Base-by-base conservation (phyloP, 306 rosid species). In the Malus orientalis region DNA sequence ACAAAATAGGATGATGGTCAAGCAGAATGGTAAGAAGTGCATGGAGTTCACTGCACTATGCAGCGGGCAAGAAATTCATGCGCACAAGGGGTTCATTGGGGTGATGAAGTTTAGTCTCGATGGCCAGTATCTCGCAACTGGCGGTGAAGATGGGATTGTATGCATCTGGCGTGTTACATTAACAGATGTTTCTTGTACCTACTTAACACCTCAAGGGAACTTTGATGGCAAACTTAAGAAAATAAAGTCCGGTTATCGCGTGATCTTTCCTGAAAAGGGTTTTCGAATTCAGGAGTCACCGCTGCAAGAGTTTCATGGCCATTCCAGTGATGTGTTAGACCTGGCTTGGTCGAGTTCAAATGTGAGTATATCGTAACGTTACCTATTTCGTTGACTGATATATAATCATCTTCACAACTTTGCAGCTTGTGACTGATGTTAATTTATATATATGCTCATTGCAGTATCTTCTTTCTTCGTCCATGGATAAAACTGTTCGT, bases 121-220 rank as follows among this genome's bases (percentile, higher is more conserved):
- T 74, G 96, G 97, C 13, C 79, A 86, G 74, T 92, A 84, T 83
- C 83, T 95, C 14, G 99, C 97, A 5, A 92, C 90, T 33, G 97
- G 99, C 44, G 99, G 99, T 19, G 97, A 95, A 87, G 99, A 95
- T 71, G 97, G 99, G 23, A 86, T 90, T 45, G 88, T 92, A 1
- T 86, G 96, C 20, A 64, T 95, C 58, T 92, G 97, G 97, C 84
- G 76, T 53, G 92, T 92, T 3, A 42, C 69, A 16, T 79, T 80
- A 15, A 44, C 71, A 29, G 88, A 85, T 51, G 80, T 79, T 13
- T 88, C 93, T 0, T 61, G 78, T 66, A 77, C 82, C 22, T 83
- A 78, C 73, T 83, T 81, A 53, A 38, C 67, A 25, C 78, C 75
- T 70, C 72, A 74, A 32, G 89, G 80, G 67, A 71, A 63, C 74